phyloP scores from a whole-genome alignment of 371 early-diverging fungal species.

The Dinochytrium kinnereticum region DNA sequence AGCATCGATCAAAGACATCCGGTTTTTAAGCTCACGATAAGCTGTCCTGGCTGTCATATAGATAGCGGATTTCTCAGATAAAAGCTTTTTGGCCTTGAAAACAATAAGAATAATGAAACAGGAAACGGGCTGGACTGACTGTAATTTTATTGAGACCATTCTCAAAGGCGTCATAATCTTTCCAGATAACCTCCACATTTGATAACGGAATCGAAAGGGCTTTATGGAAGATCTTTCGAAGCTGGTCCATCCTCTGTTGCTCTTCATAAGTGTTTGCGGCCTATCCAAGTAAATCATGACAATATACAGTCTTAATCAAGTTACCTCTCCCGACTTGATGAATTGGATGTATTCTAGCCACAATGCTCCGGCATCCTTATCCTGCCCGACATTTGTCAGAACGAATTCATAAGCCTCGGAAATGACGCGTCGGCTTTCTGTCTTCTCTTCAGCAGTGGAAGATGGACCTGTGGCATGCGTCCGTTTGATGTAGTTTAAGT shows the following conservation, averaged over 20 bases:
- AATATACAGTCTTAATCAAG: neutral
- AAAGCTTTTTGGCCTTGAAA: conserved; percentile 83
- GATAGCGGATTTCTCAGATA: conserved; percentile 79
- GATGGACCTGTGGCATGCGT: conserved; percentile 59
- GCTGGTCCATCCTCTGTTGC: conserved; percentile 83
- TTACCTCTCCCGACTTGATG: conserved; percentile 80
- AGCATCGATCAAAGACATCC: conserved; percentile 75
- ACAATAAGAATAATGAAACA: neutral
- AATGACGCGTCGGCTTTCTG: conserved; percentile 71
- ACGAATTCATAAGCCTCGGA: conserved; percentile 88
- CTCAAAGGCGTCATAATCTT: conserved; percentile 94
- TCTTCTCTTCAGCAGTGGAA: conserved; percentile 48
- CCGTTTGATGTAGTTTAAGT: conserved; percentile 84
- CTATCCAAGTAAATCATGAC: conserved; percentile 45
- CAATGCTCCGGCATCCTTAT: conserved; percentile 85
- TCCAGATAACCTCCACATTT: conserved; percentile 92
- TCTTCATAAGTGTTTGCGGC: conserved; percentile 83
- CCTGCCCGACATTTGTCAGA: conserved; percentile 84
- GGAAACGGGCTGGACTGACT: conserved; percentile 48
- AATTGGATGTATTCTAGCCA: conserved; percentile 92
- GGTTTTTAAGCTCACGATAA: conserved; percentile 74
- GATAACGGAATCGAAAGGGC: conserved; percentile 85
- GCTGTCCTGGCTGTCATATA: conserved; percentile 95
- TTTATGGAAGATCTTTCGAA: conserved; percentile 84
- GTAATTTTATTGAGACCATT: conserved; percentile 82